phyloP scores from a whole-genome alignment of 148 eudicot genomes.

The Camellia lanceoleosa region DNA sequence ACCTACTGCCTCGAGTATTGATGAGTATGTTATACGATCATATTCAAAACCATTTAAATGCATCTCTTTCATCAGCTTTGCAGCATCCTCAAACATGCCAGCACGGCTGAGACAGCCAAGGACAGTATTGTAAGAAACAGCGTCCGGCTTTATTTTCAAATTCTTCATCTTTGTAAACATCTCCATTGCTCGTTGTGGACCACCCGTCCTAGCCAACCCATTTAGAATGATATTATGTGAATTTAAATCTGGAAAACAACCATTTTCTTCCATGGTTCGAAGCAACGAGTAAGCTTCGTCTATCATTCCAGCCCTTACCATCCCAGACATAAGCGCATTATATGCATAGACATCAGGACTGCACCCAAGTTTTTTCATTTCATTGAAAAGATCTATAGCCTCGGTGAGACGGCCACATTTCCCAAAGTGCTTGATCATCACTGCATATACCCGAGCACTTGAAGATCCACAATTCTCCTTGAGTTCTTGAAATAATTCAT shows the following conservation, averaged over 20 bases:
- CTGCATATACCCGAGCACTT: slow-evolving; percentile 87
- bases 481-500: slow-evolving; percentile 87
- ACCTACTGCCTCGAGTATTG: slow-evolving; percentile 96
- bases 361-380: slow-evolving; percentile 80
- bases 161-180: slow-evolving; percentile 73
- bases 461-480: slow-evolving; percentile 84
- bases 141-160: slow-evolving; percentile 66
- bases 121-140: slow-evolving; percentile 82
- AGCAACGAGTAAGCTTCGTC: slow-evolving; percentile 77
- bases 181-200: slow-evolving; percentile 66
- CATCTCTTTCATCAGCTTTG: slow-evolving; percentile 91
- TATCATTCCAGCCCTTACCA: slow-evolving; percentile 76
- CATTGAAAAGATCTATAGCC: slow-evolving; percentile 75
- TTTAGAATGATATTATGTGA: slow-evolving; percentile 80
- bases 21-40: slow-evolving; percentile 82
- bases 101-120: slow-evolving; percentile 91
- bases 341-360: slow-evolving; percentile 74
- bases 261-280: slow-evolving; percentile 67
- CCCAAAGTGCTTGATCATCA: slow-evolving; percentile 93
- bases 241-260: slow-evolving; percentile 76
- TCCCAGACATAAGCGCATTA: slow-evolving; percentile 92
- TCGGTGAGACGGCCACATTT: slow-evolving; percentile 67
- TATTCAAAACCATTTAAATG: slow-evolving; percentile 60
- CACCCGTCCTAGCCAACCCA: slow-evolving; percentile 76
- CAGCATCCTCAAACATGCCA: slow-evolving; percentile 98